phyloP scores from a whole-genome alignment of 108 stramenopile species.

The Conticribra weissflogii region DNA sequence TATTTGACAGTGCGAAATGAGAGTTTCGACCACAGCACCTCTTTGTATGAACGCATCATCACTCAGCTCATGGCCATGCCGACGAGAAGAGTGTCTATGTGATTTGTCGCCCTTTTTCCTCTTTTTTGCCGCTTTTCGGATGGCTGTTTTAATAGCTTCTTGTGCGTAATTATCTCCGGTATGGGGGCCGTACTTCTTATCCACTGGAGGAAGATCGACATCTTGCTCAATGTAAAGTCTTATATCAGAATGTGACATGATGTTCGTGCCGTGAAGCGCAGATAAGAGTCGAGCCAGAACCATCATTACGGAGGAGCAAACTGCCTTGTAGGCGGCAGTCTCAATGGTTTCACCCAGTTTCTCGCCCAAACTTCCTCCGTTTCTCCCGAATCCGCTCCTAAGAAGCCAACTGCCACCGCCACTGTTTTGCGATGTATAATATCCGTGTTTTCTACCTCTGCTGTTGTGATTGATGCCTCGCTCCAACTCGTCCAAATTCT shows the following conservation, averaged over 20 bases:
- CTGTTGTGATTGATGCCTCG: conserved; percentile 18
- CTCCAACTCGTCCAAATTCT: conserved; percentile 38
- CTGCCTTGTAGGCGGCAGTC: conserved; percentile 83
- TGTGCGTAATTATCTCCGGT: conserved; percentile 63
- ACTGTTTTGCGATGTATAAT: conserved; percentile 40
- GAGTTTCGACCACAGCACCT: conserved; percentile 85
- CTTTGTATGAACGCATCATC: conserved; percentile 80
- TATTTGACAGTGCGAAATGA: conserved; percentile 87
- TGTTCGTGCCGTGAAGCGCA: conserved; percentile 80
- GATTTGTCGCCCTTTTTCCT: conserved; percentile 36
- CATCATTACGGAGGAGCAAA: conserved; percentile 73
- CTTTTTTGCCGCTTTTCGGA: conserved; percentile 57
- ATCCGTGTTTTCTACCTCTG: conserved; percentile 9
- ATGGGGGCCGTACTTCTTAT: conserved; percentile 46
- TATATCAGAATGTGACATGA: conserved; percentile 88
- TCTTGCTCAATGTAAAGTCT: conserved; percentile 72
- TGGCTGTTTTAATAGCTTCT: conserved; percentile 64
- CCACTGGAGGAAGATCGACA: conserved; percentile 75
- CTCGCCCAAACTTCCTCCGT: conserved; percentile 77
- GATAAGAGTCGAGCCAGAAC: conserved; percentile 72
- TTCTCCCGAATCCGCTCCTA: conserved; percentile 68
- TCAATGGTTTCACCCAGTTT: conserved; percentile 86
- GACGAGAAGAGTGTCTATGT: conserved; percentile 32
- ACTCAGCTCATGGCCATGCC: conserved; percentile 36
- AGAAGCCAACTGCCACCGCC: conserved; percentile 87